Percentiles rank a stretch among this genome's conserved stretches.
phyloP scores from a whole-genome alignment of 192 early-diverging fungal genomes.

The Rhizophagus sp. region DNA sequence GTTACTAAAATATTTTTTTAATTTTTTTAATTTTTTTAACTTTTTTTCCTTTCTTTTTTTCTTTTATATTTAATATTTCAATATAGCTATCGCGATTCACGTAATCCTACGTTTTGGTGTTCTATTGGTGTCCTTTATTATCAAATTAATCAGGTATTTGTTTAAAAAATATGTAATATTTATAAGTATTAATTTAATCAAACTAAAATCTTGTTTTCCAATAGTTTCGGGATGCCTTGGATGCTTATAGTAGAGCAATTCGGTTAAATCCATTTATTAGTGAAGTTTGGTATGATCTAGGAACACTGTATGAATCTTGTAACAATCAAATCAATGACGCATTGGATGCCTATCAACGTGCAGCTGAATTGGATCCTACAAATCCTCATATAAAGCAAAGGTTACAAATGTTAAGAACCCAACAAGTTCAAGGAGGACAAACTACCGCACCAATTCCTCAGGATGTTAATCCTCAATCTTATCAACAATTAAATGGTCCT shows the following conservation, averaged over 20 bases:
- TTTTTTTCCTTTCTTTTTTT: no score
- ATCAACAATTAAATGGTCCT: constrained; percentile 19
- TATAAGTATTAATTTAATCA: background rate
- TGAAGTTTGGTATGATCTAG: constrained; percentile 98
- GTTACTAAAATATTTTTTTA: background rate
- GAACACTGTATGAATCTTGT: constrained; percentile 95
- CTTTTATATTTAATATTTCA: background rate
- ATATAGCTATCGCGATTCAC: constrained; percentile 72
- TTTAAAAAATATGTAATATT: background rate
- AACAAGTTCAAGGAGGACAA: constrained; percentile 31
- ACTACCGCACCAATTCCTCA: constrained; percentile 32
- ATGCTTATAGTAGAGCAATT: constrained; percentile 96
- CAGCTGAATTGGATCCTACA: constrained; percentile 88
- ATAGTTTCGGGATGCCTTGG: constrained; percentile 91
- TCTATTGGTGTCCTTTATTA: constrained; percentile 98
- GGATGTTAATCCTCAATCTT: constrained; percentile 30
- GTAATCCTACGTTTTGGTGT: constrained; percentile 98
- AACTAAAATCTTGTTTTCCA: background rate
- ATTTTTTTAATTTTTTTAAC: background rate
- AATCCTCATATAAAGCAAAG: constrained; percentile 89
- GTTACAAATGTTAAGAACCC: constrained; percentile 39
- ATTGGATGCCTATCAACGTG: constrained; percentile 93
- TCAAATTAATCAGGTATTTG: constrained; percentile 80
- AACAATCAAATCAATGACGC: constrained; percentile 97
- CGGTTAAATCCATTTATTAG: constrained; percentile 90